Conservation (phyloP, 495 filamentous ascomycete genomes). For the Pseudoneurospora amorphoporcata region DNA sequence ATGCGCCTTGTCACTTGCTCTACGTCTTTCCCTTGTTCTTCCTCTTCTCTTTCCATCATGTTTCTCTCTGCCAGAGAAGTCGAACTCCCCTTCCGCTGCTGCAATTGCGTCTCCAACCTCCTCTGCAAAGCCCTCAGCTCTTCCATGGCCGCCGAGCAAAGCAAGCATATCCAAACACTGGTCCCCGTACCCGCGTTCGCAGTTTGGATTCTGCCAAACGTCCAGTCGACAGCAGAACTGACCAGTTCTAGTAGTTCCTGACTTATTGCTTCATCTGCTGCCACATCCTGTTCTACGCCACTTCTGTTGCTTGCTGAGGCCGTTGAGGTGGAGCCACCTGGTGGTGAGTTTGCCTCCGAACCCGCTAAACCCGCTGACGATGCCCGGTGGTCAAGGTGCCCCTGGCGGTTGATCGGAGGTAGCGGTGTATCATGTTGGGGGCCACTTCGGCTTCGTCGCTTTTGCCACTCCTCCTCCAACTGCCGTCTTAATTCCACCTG, state of each 20-base stretch:
- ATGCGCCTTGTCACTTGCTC: constrained; percentile 14
- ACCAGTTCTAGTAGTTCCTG: background rate
- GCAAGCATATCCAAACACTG: background rate
- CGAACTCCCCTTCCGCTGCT: background rate
- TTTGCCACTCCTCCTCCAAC: constrained; percentile 39
- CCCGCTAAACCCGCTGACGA: background rate
- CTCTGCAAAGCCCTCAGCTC: background rate
- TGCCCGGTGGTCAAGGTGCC: background rate
- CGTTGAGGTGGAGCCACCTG: background rate
- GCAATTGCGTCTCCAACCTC: background rate
- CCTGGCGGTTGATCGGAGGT: background rate
- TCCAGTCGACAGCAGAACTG: background rate
- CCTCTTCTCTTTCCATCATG: background rate
- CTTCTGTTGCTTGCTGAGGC: background rate
- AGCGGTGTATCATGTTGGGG: background rate
- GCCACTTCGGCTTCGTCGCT: background rate
- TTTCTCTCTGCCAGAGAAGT: background rate
- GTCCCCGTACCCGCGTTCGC: background rate
- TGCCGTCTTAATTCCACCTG: constrained; percentile 38
- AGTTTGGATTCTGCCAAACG: background rate
- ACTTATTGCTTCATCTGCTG: background rate
- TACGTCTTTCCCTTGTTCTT: constrained; percentile 4
- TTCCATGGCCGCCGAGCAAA: background rate
- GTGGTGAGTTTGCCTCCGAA: background rate
- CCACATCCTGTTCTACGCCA: background rate